Evolutionary conservation across 768 basidiomycete species (phyloP).

Genomic region (Cyclocybe aegerita): DNA sequence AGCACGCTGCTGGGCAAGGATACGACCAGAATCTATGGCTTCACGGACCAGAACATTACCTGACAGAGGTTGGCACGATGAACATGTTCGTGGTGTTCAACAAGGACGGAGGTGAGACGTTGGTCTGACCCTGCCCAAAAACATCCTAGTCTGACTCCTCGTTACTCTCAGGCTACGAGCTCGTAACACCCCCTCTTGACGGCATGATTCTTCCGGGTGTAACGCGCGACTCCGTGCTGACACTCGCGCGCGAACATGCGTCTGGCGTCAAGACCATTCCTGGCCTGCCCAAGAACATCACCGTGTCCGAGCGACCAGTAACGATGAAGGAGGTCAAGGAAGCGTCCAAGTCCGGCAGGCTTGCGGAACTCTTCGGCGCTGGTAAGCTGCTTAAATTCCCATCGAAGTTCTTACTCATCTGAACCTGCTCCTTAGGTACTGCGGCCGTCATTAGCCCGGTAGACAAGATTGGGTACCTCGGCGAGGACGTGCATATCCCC

Average conservation of each 20-base stretch:
- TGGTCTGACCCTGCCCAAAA: not conserved
- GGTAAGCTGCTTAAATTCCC: constrained; percentile 41
- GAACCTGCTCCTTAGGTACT: constrained; percentile 51
- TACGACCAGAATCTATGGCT: constrained; percentile 93
- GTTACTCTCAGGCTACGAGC: constrained; percentile 55
- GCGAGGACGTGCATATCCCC: constrained; percentile 62
- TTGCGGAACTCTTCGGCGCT: constrained; percentile 83
- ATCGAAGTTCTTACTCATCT: not conserved
- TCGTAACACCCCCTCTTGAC: constrained; percentile 86
- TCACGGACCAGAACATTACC: constrained; percentile 63
- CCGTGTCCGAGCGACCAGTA: constrained; percentile 67
- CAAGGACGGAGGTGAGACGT: constrained; percentile 60
- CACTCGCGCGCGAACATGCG: constrained; percentile 65
- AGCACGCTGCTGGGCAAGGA: constrained; percentile 68
- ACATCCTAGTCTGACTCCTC: constrained; percentile 22
- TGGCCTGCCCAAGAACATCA: constrained; percentile 54
- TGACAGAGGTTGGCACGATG: constrained; percentile 87
- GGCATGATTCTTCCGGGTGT: constrained; percentile 93
- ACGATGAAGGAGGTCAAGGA: constrained; percentile 74
- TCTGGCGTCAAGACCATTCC: constrained; percentile 42
- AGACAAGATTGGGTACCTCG: constrained; percentile 71
- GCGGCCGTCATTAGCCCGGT: constrained; percentile 77
- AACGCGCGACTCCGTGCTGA: constrained; percentile 82
- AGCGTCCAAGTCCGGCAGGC: constrained; percentile 54
- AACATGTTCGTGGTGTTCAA: constrained; percentile 85